Base-by-base conservation (phyloP, 2,329 filamentous ascomycete genomes). In the Pseudogymnoascus sp. region DNA sequence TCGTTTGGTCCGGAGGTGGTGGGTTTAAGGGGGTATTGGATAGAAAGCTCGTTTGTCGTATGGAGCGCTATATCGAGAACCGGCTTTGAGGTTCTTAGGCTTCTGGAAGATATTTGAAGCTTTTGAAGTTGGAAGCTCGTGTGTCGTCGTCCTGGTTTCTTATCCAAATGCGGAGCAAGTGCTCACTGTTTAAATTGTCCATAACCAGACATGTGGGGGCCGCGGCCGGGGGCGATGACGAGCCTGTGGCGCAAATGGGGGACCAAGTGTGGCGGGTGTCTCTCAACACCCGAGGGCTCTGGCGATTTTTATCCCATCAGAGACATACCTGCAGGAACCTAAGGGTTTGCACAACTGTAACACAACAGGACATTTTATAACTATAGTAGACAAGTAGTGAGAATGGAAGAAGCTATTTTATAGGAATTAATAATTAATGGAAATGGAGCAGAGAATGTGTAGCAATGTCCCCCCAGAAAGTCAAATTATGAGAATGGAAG, bases 201-300 rank as follows among this genome's bases (percentile, higher is more conserved):
- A 42, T 42, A 42, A 42, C 38, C 38, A 42, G 38, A 11, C 38
- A 42, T 42, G 38, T 42, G 38, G 38, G 38, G 53, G 47, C 42
- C 13, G 65, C 64, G 62, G 61, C 57, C 3, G 65, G 67, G 26
- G 63, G 63, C 1, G 65, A 70, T 6, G 63, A 68, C 13, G 68
- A 69, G 11, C 63, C 64, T 42, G 66, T 64, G 33, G 13, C 42
- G 10, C 65, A 65, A 42, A 62, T 60, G 42, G 28, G 21, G 9
- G 50, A 63, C 19, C 38, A 42, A 42, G 38, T 42, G 38, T 42
- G 38, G 38, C 38, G 19, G 38, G 38, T 42, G 38, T 42, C n/a
- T n/a, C n/a, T n/a, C 38, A 19, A 19, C 38, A 42, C 8, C 36
- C 38, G 3, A 38, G 15, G 17, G 9, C 17, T 19, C 9, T 9